Percentiles rank a stretch among this genome's conserved stretches.
phyloP scores from a whole-genome alignment of 75 land plant species.

The Pinus taeda region DNA sequence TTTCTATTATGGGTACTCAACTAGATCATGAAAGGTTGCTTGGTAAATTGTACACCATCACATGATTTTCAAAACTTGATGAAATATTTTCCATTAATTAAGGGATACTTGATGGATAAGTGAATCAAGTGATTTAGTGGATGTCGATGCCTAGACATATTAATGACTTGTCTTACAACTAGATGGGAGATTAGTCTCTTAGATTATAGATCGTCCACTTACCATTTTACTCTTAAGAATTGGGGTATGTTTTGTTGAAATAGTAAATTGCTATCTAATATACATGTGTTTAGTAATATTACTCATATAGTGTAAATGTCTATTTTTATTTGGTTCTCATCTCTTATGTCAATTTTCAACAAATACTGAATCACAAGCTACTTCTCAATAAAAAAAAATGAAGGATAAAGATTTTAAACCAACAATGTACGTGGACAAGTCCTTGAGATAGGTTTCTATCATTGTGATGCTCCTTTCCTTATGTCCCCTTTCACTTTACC shows the following conservation, averaged over 20 bases:
- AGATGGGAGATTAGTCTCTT: neutral
- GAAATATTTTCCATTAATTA: too few relatives aligned
- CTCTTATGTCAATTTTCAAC: neutral
- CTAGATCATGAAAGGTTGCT: too few relatives aligned
- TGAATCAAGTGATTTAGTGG: too few relatives aligned
- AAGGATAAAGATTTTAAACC: slow-evolving; percentile 53
- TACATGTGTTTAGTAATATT: too few relatives aligned
- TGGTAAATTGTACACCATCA: too few relatives aligned
- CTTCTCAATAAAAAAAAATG: slow-evolving; percentile 17
- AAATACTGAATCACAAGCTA: neutral
- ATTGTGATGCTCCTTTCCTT: slow-evolving; percentile 43
- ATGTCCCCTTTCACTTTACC: slow-evolving; percentile 80
- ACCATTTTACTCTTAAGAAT: neutral
- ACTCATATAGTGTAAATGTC: too few relatives aligned
- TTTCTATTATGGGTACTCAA: too few relatives aligned
- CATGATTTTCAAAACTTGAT: too few relatives aligned
- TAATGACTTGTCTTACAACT: too few relatives aligned
- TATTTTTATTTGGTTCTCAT: neutral
- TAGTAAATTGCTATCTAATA: neutral
- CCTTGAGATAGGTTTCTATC: slow-evolving; percentile 35
- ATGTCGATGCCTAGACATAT: too few relatives aligned
- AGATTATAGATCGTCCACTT: neutral
- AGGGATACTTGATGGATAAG: too few relatives aligned
- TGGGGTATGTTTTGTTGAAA: neutral
- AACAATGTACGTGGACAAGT: slow-evolving; percentile 20